Base-by-base conservation (phyloP, 306 rosid species). In the Coriaria nepalensis region DNA sequence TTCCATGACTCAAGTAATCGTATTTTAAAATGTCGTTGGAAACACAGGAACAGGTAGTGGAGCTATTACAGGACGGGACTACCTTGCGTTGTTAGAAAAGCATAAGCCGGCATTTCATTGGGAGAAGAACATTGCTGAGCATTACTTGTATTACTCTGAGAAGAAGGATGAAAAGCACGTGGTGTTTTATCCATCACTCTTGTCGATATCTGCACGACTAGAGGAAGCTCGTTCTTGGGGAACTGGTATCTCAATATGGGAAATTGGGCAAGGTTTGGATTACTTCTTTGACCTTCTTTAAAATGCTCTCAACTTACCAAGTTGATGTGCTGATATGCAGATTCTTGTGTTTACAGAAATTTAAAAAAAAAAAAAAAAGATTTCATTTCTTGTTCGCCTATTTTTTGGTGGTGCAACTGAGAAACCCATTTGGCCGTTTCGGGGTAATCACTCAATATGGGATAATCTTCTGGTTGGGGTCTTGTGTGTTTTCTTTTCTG, bases 241-340 rank as follows among this genome's bases (percentile, higher is more conserved):
- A 13, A 82, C 93, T 56, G 96, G 94, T 64, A 79, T 85, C 73
- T 79, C 96, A 4, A 69, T 92, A 48, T 85, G 98, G 98, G 98
- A 92, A 79, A 85, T 92, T 11, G 96, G 96, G 40, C 98, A 92
- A 78, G 98, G 98, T 69, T 75, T 92, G 69, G 96, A 92, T 77
- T 84, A 77, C 64, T 92, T 92, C 53, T 75, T 70, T 39, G 96
- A 79, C 60, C 87, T 85, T 60, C 61, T 92, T 78, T 59, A 68
- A 47, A 2, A 50, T 44, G 33, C 11, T 58, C 12, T 35, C 51
- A 8, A 9, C 14, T 56, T 10, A 43, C 35, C 20, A 43, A 20
- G 29, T 20, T 20, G 29, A 20, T 20, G 51, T 11, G 14, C 38
- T 56, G 43, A 20, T 20, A 20, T 20, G 29, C 29, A 20, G 29